Evolutionary conservation across 495 filamentous ascomycete genomes (phyloP), one percentile per base, ranked within the genome.

Genomic region (Neurospora sp.): DNA sequence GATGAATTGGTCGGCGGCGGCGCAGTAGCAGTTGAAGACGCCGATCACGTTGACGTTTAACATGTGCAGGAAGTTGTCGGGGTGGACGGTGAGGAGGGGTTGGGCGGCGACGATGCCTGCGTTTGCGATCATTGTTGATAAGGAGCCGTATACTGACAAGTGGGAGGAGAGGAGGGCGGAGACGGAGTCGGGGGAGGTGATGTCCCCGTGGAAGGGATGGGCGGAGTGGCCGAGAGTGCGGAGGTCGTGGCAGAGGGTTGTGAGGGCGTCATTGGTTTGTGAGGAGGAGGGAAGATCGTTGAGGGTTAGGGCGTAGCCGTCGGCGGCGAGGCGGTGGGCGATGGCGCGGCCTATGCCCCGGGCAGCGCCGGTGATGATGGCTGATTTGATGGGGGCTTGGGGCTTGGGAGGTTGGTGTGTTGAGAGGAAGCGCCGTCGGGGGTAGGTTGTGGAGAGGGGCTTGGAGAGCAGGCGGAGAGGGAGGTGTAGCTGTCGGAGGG

Each of bases 331-430:
- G 10, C 88, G 85, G 31, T 87, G 78, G 39, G 88, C 88, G 46
- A 90, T 89, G 37, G 88, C 86, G 76, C 86, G 86, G 37, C 89
- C 89, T 69, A 90, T 90, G 46, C 89, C 89, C 12, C 85, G 80
- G 7, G 81, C 78, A 6, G 88, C 86, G 16, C 89, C 88, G 16
- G 88, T 90, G 3, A 91, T 84, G 59, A 91, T 90, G 18, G 81
- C 88, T 10, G 74, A 35, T 37, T 65, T 65, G 12, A 65, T 65
- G 14, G 53, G 53, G 5, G 53, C 1, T 35, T 35, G 35, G 14
- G 53, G 53, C 31, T 35, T 65, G 27, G 27, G 27, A 0, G 14
- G 5, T 18, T 65, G 53, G 9, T 9, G 53, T 0, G 53, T 59
- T 14, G 53, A 65, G 27, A 65, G 27, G 27, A 65, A 9, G 27